phyloP scores from a whole-genome alignment of 768 basidiomycete species.

The Boletus tomentosulus region DNA sequence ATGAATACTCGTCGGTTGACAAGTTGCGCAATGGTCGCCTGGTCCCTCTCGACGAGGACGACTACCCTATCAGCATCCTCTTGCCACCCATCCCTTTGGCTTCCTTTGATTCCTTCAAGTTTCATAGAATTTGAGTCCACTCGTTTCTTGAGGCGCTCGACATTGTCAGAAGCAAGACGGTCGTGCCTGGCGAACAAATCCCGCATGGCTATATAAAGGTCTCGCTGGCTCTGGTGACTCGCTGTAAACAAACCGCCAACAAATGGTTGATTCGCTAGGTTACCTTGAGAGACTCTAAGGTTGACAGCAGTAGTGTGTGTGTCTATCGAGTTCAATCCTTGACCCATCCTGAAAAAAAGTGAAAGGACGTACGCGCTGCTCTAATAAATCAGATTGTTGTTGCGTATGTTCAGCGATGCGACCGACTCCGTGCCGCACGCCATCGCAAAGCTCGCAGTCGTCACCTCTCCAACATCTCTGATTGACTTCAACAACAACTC shows the following conservation, averaged over 20 bases:
- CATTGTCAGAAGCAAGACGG: conserved; percentile 83
- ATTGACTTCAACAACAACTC: conserved; percentile 72
- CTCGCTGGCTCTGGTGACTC: conserved; percentile 59
- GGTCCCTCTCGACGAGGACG: conserved; percentile 76
- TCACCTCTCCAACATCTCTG: conserved; percentile 82
- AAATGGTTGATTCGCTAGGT: not conserved
- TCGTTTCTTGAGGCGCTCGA: conserved; percentile 83
- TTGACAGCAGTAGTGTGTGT: conserved; percentile 56
- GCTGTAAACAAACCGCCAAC: conserved; percentile 8
- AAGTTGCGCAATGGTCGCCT: conserved; percentile 69
- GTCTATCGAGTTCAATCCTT: conserved; percentile 41
- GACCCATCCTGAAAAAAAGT: not conserved
- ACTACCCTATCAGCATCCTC: conserved; percentile 78
- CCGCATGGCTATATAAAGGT: conserved; percentile 81
- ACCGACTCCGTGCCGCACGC: conserved; percentile 68
- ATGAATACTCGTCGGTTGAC: conserved; percentile 82
- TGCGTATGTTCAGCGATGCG: conserved; percentile 66
- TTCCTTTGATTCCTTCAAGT: conserved; percentile 66
- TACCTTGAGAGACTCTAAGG: conserved; percentile 77
- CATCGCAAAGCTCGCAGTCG: conserved; percentile 74
- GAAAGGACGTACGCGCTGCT: conserved; percentile 54
- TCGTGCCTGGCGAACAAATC: conserved; percentile 87
- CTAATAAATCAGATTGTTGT: conserved; percentile 68
- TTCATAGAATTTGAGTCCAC: conserved; percentile 74
- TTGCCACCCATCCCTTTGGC: conserved; percentile 80